Conservation (phyloP, 345 rosid genomes). For the Brassica cretica region DNA sequence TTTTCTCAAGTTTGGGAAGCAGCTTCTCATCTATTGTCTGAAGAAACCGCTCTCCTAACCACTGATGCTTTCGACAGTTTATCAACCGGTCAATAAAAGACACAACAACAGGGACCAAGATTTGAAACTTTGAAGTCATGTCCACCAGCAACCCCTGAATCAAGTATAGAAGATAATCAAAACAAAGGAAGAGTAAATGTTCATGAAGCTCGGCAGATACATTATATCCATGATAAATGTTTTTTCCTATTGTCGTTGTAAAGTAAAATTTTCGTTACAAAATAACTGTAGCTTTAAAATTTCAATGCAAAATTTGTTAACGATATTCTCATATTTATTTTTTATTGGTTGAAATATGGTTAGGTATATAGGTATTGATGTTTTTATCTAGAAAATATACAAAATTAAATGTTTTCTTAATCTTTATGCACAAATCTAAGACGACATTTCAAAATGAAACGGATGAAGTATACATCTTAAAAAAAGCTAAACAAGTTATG, state of each 20-base stretch:
- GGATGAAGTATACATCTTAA: no score
- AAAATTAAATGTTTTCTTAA: no score
- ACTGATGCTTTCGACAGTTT: conserved; percentile 67
- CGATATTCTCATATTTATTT: no score
- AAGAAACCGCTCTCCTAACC: conserved; percentile 83
- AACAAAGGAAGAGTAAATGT: not conserved
- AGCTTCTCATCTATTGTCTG: conserved; percentile 68
- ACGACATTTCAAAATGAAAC: no score
- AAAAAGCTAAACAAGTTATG: conserved; percentile 11
- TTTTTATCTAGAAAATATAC: no score
- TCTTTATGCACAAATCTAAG: no score
- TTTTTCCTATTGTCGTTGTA: no score
- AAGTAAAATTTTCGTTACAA: no score
- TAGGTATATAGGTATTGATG: no score
- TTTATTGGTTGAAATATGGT: no score
- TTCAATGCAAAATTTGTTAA: no score
- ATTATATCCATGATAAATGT: not conserved
- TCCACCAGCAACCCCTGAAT: conserved; percentile 79
- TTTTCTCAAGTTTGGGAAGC: conserved; percentile 63
- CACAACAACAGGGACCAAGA: conserved; percentile 75
- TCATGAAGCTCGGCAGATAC: conserved; percentile 18
- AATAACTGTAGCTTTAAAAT: no score
- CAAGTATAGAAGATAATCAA: conserved; percentile 34
- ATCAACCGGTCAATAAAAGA: conserved; percentile 67
- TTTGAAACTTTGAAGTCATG: conserved; percentile 58